phyloP scores from a whole-genome alignment of 129 eudicot genomes.

The Oenanthe sinensis region DNA sequence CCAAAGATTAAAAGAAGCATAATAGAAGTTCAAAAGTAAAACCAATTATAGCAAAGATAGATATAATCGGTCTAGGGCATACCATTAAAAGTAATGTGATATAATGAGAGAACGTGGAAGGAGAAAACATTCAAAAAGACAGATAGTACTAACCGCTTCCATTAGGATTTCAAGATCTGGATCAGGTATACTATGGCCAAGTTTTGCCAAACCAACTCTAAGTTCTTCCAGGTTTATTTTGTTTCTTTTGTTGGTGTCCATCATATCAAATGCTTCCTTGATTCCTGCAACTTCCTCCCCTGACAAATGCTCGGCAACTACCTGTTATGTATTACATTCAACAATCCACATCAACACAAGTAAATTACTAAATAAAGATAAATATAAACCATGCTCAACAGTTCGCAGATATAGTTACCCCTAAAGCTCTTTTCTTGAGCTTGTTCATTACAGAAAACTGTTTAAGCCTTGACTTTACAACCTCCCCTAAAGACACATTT shows the following conservation, averaged over 20 bases:
- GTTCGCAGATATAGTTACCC: constrained; percentile 31
- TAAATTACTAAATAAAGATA: background rate
- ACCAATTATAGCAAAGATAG: background rate
- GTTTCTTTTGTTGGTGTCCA: constrained; percentile 62
- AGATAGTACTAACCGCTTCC: constrained; percentile 51
- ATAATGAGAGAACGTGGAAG: background rate
- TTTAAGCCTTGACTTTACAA: constrained; percentile 76
- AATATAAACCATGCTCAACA: background rate
- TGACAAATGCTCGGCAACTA: constrained; percentile 66
- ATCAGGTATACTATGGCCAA: constrained; percentile 59
- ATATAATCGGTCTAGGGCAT: background rate
- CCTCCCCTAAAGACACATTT: constrained; percentile 84
- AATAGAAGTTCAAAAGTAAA: background rate
- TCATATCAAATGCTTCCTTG: constrained; percentile 63
- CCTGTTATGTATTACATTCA: constrained; percentile 31
- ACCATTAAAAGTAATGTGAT: background rate
- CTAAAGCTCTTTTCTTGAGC: constrained; percentile 67
- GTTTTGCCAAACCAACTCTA: constrained; percentile 56
- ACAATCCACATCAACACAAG: constrained; percentile 3
- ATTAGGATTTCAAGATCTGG: constrained; percentile 55
- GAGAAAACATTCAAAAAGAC: background rate
- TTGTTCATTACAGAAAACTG: constrained; percentile 83
- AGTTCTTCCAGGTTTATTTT: constrained; percentile 60
- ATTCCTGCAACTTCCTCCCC: constrained; percentile 65
- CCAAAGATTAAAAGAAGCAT: background rate